Conservation (phyloP, 306 rosid species). For the Quercus gilva region DNA sequence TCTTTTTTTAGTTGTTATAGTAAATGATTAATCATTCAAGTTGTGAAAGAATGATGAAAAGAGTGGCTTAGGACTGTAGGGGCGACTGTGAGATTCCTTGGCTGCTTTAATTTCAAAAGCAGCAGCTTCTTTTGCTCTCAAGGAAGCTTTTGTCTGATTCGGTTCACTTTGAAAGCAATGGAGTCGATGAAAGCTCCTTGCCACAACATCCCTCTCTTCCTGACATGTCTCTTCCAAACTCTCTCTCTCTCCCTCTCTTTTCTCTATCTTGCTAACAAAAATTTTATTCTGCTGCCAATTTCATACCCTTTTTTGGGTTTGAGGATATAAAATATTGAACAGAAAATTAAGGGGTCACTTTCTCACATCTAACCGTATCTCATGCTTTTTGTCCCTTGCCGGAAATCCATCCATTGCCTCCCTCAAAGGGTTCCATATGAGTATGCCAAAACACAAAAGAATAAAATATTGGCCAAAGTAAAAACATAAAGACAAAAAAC, state of each 20-base stretch:
- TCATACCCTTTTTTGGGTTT: slow-evolving; percentile 32
- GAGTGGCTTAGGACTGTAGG: slow-evolving; percentile 53
- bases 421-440: slow-evolving; percentile 61
- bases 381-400: slow-evolving; percentile 83
- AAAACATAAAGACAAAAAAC: slow-evolving; percentile 35
- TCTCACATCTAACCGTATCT: slow-evolving; percentile 57
- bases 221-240: slow-evolving; percentile 39
- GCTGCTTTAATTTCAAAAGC: slow-evolving; percentile 58
- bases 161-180: slow-evolving; percentile 78
- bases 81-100: slow-evolving; percentile 74
- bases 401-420: slow-evolving; percentile 87
- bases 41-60: slow-evolving; percentile 69
- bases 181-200: slow-evolving; percentile 55
- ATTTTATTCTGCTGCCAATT: slow-evolving; percentile 36
- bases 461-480: slow-evolving; percentile 39
- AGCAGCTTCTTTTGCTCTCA: slow-evolving; percentile 66
- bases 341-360: slow-evolving; percentile 45
- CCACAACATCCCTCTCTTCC: slow-evolving; percentile 31
- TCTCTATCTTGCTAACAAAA: neutral
- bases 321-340: slow-evolving; percentile 22
- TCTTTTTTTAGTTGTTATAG: slow-evolving; percentile 37
- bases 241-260: neutral
- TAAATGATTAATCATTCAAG: slow-evolving; percentile 70
- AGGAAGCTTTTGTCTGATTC: slow-evolving; percentile 86
- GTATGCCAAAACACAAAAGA: slow-evolving; percentile 35